phyloP scores from a whole-genome alignment of 1,139 yeast genomes.

The Blastobotrys raffinosifermentans region DNA sequence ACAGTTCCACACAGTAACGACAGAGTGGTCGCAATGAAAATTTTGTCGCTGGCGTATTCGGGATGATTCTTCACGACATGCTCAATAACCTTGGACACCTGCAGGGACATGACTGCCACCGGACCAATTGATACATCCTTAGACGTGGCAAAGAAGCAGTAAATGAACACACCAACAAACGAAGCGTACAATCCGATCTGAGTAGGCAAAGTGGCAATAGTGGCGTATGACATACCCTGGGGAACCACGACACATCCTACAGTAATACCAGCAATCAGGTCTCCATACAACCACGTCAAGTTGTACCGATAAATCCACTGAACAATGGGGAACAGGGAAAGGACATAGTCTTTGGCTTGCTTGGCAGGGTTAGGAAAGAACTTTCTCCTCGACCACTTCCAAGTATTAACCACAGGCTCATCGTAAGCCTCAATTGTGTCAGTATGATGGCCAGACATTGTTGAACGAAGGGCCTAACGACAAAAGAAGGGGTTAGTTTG shows the following conservation, averaged over 20 bases:
- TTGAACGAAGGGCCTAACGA: no score
- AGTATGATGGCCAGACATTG: neutral
- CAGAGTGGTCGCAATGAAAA: constrained; percentile 64
- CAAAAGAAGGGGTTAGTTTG: no score
- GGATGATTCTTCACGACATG: constrained; percentile 52
- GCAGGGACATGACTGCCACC: constrained; percentile 92
- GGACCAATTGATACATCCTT: constrained; percentile 97
- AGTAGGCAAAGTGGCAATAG: constrained; percentile 72
- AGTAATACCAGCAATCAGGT: constrained; percentile 85
- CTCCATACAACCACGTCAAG: constrained; percentile 70
- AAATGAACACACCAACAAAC: constrained; percentile 83
- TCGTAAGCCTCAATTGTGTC: constrained; percentile 13
- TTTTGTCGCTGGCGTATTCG: constrained; percentile 36
- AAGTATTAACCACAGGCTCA: constrained; percentile 14
- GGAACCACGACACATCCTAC: constrained; percentile 93
- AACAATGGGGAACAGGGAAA: constrained; percentile 70
- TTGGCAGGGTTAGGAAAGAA: constrained; percentile 35
- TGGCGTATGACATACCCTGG: constrained; percentile 93
- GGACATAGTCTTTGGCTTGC: constrained; percentile 41
- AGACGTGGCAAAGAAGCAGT: constrained; percentile 88
- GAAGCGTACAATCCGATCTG: constrained; percentile 89
- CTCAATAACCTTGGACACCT: constrained; percentile 72
- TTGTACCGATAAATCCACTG: constrained; percentile 85
- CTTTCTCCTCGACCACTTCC: constrained; percentile 10
- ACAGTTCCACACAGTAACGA: constrained; percentile 81